Evolutionary conservation across 129 eudicot genomes (phyloP), one percentile per base, ranked within the genome.

Genomic region (Chrysanthemum seticuspe): DNA sequence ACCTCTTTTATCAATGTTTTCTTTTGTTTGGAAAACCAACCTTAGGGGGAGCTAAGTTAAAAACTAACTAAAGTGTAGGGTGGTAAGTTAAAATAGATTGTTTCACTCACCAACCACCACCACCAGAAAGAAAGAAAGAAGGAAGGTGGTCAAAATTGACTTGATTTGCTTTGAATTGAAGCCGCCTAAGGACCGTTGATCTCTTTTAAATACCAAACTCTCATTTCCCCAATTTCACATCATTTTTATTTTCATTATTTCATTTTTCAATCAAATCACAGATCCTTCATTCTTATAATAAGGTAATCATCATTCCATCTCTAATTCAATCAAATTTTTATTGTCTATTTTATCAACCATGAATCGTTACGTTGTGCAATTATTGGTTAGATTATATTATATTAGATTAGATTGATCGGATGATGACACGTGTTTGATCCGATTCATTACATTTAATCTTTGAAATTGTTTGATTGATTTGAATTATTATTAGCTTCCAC

Each of bases 21-120:
- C 25, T 23, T 23, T 23, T 21, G 21, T 21, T 21, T 21, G 31
- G 31, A 64, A 15, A 23, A 5, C 6, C 50, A 62, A 62, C 19
- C 27, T 12, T 18, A 14, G 10, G 62, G 73, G 68, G 67, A n/a
- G 19, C 3, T 45, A 47, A 71, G 47, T 54, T 10, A 3, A 19
- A n/a, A n/a, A 64, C 0, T 21, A 45, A 44, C 3, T 4, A 71
- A 78, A 55, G 0, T 45, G 47, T 13, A 40, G 15, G 81, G 77
- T 14, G 23, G 67, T 63, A 63, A 15, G 57, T 4, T 53, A 40
- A 13, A 77, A 71, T 0, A n/a, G 6, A 13, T 13, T 31, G 6
- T 25, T 19, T 55, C 72, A 78, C 82, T 0, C 82, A 71, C 48
- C 82, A 40, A 78, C 82, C 73, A 50, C 68, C 76, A 74, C 53